These are phyloP conservation scores for Ilex asprella DNA, from an alignment of 257 asterid species.

Conservation along the genomic window DNA sequence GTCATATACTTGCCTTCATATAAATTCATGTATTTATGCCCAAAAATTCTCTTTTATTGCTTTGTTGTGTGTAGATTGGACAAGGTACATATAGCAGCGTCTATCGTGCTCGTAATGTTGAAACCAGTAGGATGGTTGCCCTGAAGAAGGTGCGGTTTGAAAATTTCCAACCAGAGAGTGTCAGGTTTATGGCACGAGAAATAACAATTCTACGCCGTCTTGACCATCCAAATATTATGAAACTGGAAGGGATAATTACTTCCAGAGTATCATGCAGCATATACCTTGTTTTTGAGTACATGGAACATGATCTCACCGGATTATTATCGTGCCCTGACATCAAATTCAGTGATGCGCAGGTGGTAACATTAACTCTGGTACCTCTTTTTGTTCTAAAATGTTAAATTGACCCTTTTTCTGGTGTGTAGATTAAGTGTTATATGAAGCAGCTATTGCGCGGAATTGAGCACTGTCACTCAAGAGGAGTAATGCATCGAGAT, in stretches of 20 bases:
- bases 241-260: constrained; percentile 89
- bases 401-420: background rate
- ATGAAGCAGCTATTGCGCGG: constrained; percentile 76
- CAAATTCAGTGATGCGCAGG: constrained; percentile 90
- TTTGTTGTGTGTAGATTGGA: constrained; percentile 55
- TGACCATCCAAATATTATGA: constrained; percentile 88
- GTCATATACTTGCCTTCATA: no score
- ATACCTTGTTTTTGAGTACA: constrained; percentile 91
- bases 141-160: constrained; percentile 90
- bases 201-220: constrained; percentile 71
- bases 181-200: constrained; percentile 91
- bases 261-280: constrained; percentile 64
- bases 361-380: constrained; percentile 1
- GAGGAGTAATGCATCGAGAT: constrained; percentile 84
- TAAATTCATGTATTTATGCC: background rate
- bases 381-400: background rate
- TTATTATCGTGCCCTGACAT: constrained; percentile 72
- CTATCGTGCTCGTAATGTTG: constrained; percentile 70
- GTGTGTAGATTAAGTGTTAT: constrained; percentile 74
- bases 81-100: constrained; percentile 96
- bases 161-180: constrained; percentile 83
- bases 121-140: constrained; percentile 72
- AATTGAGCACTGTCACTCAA: constrained; percentile 77
- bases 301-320: constrained; percentile 98
- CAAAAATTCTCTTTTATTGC: background rate